phyloP scores from a whole-genome alignment of 345 rosid genomes.

The Euphorbia peplus region DNA sequence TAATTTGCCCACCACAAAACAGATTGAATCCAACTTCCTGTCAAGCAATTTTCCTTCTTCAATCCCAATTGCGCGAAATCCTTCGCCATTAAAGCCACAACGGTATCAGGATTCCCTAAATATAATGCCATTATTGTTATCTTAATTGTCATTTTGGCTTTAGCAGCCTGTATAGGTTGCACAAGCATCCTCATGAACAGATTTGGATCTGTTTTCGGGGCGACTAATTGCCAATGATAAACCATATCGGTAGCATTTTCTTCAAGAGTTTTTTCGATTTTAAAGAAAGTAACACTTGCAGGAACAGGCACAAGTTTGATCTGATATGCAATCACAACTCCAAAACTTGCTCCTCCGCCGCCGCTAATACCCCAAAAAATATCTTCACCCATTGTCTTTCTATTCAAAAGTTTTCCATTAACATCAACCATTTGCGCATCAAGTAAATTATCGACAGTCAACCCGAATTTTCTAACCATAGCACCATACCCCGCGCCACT shows the following conservation, averaged over 20 bases:
- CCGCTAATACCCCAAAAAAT: slow-evolving; percentile 62
- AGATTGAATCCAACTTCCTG: slow-evolving; percentile 57
- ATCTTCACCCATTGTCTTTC: slow-evolving; percentile 55
- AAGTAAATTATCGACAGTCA: slow-evolving; percentile 42
- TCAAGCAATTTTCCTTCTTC: slow-evolving; percentile 37
- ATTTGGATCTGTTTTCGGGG: slow-evolving; percentile 41
- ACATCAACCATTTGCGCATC: slow-evolving; percentile 66
- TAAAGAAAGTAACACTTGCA: slow-evolving; percentile 44
- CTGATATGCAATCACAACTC: slow-evolving; percentile 47
- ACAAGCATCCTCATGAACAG: slow-evolving; percentile 67
- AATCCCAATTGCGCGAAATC: slow-evolving; percentile 54
- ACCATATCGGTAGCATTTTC: slow-evolving; percentile 27
- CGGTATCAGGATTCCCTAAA: slow-evolving; percentile 22
- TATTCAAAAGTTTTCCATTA: slow-evolving; percentile 37
- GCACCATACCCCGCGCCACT: slow-evolving; percentile 67
- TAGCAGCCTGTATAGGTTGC: too few species aligned
- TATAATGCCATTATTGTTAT: slow-evolving; percentile 8
- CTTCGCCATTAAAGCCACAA: slow-evolving; percentile 16
- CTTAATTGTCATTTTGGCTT: slow-evolving; percentile 17
- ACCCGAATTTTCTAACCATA: slow-evolving; percentile 50
- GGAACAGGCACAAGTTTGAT: slow-evolving; percentile 55
- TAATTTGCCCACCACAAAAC: slow-evolving; percentile 27
- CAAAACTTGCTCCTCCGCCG: slow-evolving; percentile 60
- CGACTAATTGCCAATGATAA: slow-evolving; percentile 47
- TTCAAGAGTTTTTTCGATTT: slow-evolving; percentile 30